Base-by-base conservation (phyloP, 371 early-diverging fungal species). In the Mortierella polycephala region DNA sequence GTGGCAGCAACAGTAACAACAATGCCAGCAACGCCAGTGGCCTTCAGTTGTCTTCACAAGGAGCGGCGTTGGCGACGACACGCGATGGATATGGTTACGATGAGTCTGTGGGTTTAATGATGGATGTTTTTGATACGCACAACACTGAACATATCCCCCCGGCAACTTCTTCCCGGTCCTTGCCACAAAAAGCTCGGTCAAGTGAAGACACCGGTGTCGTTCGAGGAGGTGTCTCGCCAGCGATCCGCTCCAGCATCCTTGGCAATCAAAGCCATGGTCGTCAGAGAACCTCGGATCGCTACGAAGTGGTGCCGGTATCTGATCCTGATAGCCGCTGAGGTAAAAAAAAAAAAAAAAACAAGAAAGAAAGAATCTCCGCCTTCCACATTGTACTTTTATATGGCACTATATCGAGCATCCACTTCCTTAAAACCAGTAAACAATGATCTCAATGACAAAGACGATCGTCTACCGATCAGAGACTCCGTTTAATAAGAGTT, bases 221-320 rank as follows among this genome's bases (percentile, higher is more conserved):
- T 12, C 58, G 76, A 12, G 53, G 67, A 10, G 55, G 55, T 11
- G 67, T 66, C 37, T 51, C 67, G 21, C 70, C 69, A 3, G 58
- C 50, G 39, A 49, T 75, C 12, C 71, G 76, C 5, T 67, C 63
- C 12, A 64, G 68, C 23, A 53, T 71, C 44, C 62, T 70, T 14
- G 75, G 75, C 3, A 54, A 49, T 12, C 67, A 71, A 30, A 57
- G 20, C 44, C 71, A 58, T 59, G 76, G 76, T 20, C 76, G 76
- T 6, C 76, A 76, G 54, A 49, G 76, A 44, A 76, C 76, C 12
- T 76, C 76, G 16, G 76, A 76, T 61, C 68, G 71, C 18, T 76
- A 76, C 16, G 71, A 76, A 30, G 30, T 20, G 11, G 67, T 76
- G 2, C 68, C 76, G 7, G 40, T 50, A 7, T 21, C 64, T 12